A percentile compares a stretch with the other conserved stretches of the same genome.
Evolutionary conservation across 345 rosid species (phyloP).

Genomic region (Brassica carinata): DNA sequence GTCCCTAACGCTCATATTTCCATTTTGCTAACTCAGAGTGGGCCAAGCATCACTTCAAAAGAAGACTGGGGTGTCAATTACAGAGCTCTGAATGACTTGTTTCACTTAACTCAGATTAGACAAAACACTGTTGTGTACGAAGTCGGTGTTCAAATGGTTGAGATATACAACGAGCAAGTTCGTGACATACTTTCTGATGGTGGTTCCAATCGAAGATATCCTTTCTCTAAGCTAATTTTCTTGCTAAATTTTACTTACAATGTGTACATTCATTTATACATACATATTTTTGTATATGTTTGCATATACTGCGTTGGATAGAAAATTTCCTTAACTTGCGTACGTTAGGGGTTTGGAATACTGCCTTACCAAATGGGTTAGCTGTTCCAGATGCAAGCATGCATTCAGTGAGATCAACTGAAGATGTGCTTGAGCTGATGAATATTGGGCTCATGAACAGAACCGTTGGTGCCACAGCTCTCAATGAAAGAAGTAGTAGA

Average conservation of each 20-base stretch:
- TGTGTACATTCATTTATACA: neutral
- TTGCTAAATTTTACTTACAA: slow-evolving; percentile 9
- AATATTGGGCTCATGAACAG: slow-evolving; percentile 78
- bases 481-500: slow-evolving; percentile 98
- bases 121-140: slow-evolving; percentile 70
- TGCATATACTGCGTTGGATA: neutral
- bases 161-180: slow-evolving; percentile 97
- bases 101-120: slow-evolving; percentile 76
- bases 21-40: slow-evolving; percentile 60
- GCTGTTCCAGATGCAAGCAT: slow-evolving; percentile 99
- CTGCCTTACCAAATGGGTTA: slow-evolving; percentile 91
- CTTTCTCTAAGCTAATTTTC: slow-evolving; percentile 48
- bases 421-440: slow-evolving; percentile 90
- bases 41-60: slow-evolving; percentile 71
- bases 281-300: slow-evolving; percentile 9
- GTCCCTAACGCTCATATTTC: slow-evolving; percentile 15
- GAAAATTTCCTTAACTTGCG: slow-evolving; percentile 68
- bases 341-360: slow-evolving; percentile 98
- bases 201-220: slow-evolving; percentile 86
- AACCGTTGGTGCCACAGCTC: slow-evolving; percentile 86
- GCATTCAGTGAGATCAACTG: slow-evolving; percentile 75
- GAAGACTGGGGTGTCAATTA: slow-evolving; percentile 99
- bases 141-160: slow-evolving; percentile 97
- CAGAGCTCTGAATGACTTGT: slow-evolving; percentile 91
- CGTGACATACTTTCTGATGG: slow-evolving; percentile 80